phyloP scores from a whole-genome alignment of 2,329 filamentous ascomycete species.

The Blumeriella jaapii region DNA sequence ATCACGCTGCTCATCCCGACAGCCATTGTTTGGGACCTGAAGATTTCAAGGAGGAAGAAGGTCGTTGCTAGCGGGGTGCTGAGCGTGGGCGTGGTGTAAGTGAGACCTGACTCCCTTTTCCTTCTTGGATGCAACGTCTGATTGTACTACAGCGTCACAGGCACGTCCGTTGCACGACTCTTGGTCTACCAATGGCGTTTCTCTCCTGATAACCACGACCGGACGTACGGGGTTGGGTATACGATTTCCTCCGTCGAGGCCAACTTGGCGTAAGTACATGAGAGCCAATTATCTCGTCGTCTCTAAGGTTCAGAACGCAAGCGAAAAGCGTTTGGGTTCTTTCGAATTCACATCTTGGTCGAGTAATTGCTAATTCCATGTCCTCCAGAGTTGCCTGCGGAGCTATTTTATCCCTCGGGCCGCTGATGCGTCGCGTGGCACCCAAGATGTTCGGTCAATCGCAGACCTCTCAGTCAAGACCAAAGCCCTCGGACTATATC shows the following conservation, averaged over 20 bases:
- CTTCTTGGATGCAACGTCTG: too few species aligned
- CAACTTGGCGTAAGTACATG: conserved; percentile 3
- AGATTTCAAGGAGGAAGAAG: conserved; percentile 1
- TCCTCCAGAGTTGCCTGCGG: conserved; percentile 2
- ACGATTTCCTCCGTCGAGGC: conserved; percentile 4
- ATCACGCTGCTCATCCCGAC: conserved; percentile 1
- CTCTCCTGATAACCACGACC: neutral
- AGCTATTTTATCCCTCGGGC: neutral
- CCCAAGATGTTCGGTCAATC: neutral
- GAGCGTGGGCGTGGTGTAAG: conserved; percentile 1
- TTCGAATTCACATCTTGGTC: too few species aligned
- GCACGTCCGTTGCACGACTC: conserved; percentile 1
- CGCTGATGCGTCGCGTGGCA: neutral
- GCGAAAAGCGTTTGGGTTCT: too few species aligned
- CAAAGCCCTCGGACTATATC: neutral
- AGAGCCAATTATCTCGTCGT: too few species aligned
- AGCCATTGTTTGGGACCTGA: conserved; percentile 1
- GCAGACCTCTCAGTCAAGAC: neutral
- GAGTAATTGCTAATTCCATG: too few species aligned
- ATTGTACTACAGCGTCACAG: neutral
- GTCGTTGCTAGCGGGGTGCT: conserved; percentile 1
- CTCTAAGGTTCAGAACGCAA: too few species aligned
- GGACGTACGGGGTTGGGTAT: conserved; percentile 1
- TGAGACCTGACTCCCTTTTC: neutral
- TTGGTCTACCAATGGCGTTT: conserved; percentile 2